Evolutionary conservation across 495 filamentous ascomycete species (phyloP), one percentile per base, ranked within the genome.

Genomic region (Penicillium atrosanguineum): DNA sequence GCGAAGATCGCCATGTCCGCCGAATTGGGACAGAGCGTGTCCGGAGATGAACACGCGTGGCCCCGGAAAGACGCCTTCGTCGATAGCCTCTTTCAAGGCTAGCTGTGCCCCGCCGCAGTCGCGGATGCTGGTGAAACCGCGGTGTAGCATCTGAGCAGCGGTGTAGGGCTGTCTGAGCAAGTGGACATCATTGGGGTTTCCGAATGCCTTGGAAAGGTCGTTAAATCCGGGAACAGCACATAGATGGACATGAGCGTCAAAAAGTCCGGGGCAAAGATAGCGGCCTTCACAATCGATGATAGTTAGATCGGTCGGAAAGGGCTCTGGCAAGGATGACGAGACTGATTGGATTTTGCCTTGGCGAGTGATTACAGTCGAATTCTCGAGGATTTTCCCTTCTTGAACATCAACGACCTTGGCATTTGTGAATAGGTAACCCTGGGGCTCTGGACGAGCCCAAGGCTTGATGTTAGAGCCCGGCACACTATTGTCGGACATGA

Each of bases 201-300:
- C 62, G 25, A 65, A 63, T 7, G 60, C 62, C 16, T 64, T 61
- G 6, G 60, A 61, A 12, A 70, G 43, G 26, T 62, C 61, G 29
- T 57, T 53, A 18, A 69, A 67, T 7, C 75, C 72, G 7, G 75
- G 73, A 1, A 72, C 74, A 4, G 78, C 68, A 15, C 62, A 67
- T 44, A 83, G 63, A 52, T 83, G 80, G 14, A 82, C 78, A 44
- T 83, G 80, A 55, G 73, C 73, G 57, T 83, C 80, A n/a, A 82
- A 79, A 0, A 83, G 70, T 8, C 80, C 80, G 0, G 80, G 80
- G 28, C 76, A 72, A 8, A 83, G 53, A 54, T 70, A 82, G 34
- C 67, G 71, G 21, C 74, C 77, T 11, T 69, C 61, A n/a, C 71
- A 63, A 52, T 81, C 70, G 20, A 81, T 50, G 9, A 59, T 23